Conservation (phyloP, 2,329 filamentous ascomycete species). For the Botrytis cinerea region DNA sequence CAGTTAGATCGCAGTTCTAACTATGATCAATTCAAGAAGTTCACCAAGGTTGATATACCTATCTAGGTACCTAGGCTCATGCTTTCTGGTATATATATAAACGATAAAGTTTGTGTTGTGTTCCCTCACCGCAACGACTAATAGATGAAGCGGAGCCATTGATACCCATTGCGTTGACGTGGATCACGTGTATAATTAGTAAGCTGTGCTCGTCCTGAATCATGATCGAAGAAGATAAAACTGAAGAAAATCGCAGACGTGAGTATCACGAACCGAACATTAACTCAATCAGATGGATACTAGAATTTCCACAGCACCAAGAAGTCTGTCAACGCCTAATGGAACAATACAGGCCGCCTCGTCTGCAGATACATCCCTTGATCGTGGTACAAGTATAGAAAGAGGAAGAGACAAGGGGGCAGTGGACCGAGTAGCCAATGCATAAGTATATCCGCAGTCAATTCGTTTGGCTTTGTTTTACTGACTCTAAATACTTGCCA, state of each 20-base stretch:
- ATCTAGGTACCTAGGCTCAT: background rate
- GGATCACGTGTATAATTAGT: background rate
- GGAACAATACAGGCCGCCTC: background rate
- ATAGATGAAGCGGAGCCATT: background rate
- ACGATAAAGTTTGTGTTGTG: background rate
- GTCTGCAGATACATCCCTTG: background rate
- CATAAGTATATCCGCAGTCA: background rate
- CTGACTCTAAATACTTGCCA: background rate
- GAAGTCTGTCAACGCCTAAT: background rate
- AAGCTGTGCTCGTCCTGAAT: constrained; percentile 1
- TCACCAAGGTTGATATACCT: background rate
- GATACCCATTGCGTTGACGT: background rate
- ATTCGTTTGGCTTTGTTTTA: background rate
- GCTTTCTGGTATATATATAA: background rate
- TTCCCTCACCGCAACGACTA: background rate
- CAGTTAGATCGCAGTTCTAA: background rate
- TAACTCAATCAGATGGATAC: background rate
- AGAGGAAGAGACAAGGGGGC: background rate
- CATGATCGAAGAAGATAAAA: background rate
- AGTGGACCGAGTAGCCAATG: background rate
- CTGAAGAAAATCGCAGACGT: background rate
- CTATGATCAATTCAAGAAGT: background rate
- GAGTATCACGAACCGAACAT: background rate
- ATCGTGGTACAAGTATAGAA: background rate
- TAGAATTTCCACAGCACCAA: background rate